phyloP scores from a whole-genome alignment of 495 filamentous ascomycete species.

The Lentithecium fluviatile region DNA sequence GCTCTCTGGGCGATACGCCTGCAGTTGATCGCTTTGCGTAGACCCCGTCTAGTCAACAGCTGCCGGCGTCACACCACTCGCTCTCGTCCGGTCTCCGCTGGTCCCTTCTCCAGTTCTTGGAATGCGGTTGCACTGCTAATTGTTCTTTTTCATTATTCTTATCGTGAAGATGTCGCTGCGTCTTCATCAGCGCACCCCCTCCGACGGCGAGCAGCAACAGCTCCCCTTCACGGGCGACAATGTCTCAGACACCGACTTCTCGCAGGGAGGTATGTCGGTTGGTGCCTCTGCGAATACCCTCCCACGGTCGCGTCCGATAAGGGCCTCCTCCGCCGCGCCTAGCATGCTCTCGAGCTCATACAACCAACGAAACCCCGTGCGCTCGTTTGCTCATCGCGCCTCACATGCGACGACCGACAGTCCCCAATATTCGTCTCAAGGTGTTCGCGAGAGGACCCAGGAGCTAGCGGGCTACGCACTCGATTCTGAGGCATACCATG shows the following conservation, averaged over 20 bases:
- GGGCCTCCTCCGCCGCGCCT: slow-evolving; percentile 29
- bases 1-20: not conserved
- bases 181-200: slow-evolving; percentile 6
- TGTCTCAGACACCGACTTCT: slow-evolving; percentile 29
- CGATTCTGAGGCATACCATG: slow-evolving; percentile 46
- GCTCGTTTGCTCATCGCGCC: slow-evolving; percentile 77
- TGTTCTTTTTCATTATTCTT: not conserved
- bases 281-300: slow-evolving; percentile 7
- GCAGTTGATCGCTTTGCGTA: too few species aligned
- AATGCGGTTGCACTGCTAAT: too few species aligned
- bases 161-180: slow-evolving; percentile 21
- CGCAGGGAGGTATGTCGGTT: not conserved
- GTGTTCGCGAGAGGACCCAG: slow-evolving; percentile 85
- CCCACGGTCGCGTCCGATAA: slow-evolving; percentile 22
- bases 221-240: slow-evolving; percentile 35
- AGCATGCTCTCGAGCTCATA: slow-evolving; percentile 44
- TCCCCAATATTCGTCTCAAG: slow-evolving; percentile 67
- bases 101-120: too few species aligned
- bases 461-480: slow-evolving; percentile 86
- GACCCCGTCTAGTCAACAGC: too few species aligned
- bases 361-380: slow-evolving; percentile 64
- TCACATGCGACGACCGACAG: slow-evolving; percentile 64
- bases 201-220: slow-evolving; percentile 23
- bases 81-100: too few species aligned
- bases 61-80: too few species aligned